A percentile compares a stretch with the other conserved stretches of the same genome.
These are phyloP conservation scores for Hymenoscyphus fraxineus DNA, from an alignment of 2,329 filamentous ascomycete species.

Conservation along the genomic window DNA sequence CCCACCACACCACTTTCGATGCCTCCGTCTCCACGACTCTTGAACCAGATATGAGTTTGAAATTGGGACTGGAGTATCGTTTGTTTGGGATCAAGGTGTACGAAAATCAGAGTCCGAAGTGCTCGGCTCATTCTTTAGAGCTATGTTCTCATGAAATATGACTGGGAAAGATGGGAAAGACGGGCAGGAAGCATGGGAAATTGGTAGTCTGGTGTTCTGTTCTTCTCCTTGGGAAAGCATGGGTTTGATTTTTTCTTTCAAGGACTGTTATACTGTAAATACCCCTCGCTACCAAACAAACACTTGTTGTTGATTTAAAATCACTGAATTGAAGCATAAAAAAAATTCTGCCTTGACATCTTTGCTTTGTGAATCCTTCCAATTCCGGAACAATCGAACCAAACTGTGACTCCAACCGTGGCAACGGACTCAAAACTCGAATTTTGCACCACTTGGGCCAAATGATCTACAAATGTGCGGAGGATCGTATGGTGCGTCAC, in stretches of 20 bases:
- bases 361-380: background rate
- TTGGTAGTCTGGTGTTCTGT: constrained; percentile 27
- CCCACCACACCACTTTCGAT: constrained; percentile 71
- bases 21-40: constrained; percentile 61
- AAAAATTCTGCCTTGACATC: background rate
- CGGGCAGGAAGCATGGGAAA: constrained; percentile 19
- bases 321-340: background rate
- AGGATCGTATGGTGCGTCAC: background rate
- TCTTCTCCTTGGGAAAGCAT: constrained; percentile 11
- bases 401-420: background rate
- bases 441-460: background rate
- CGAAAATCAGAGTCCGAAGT: constrained; percentile 33
- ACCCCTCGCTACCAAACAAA: constrained; percentile 18
- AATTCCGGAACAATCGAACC: background rate
- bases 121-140: constrained; percentile 34
- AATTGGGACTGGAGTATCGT: constrained; percentile 11
- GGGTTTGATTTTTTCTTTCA: constrained; percentile 11
- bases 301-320: constrained; percentile 13
- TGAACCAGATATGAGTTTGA: constrained; percentile 32
- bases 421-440: background rate
- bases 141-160: constrained; percentile 21
- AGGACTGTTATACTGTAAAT: constrained; percentile 24
- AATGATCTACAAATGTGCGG: background rate
- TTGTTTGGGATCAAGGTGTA: constrained; percentile 15
- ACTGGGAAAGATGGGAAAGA: constrained; percentile 20